Conservation (phyloP, 2,329 filamentous ascomycete genomes). For the Fulvia fulva region DNA sequence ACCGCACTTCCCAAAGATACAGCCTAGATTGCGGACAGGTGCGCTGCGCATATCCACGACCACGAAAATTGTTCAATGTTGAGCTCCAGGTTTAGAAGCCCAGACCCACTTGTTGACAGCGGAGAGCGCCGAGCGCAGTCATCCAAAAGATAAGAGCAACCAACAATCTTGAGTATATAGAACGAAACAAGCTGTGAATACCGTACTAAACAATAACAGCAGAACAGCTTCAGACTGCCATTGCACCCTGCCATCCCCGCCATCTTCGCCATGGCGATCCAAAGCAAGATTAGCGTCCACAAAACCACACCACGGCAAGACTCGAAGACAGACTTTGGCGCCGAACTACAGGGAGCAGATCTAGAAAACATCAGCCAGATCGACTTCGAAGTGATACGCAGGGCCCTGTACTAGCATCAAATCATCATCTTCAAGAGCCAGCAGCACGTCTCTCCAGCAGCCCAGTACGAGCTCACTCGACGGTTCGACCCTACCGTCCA, state of each 20-base stretch:
- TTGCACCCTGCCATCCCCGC: not conserved
- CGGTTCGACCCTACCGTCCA: slow-evolving; percentile 65
- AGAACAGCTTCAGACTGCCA: not conserved
- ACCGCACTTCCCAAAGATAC: not conserved
- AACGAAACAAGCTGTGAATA: not conserved
- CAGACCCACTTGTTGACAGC: not conserved
- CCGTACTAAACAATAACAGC: not conserved
- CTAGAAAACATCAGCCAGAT: slow-evolving; percentile 45
- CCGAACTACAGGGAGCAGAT: slow-evolving; percentile 28
- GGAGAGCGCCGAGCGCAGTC: not conserved
- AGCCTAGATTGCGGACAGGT: not conserved
- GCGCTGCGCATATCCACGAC: not conserved
- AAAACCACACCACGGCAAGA: slow-evolving; percentile 18
- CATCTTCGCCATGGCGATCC: slow-evolving; percentile 21
- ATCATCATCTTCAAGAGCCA: slow-evolving; percentile 70
- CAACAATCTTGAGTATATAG: not conserved
- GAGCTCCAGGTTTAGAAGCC: not conserved
- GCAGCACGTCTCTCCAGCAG: slow-evolving; percentile 58
- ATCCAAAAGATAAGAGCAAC: not conserved
- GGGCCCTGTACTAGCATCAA: slow-evolving; percentile 64
- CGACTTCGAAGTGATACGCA: slow-evolving; percentile 61
- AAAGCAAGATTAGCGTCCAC: slow-evolving; percentile 28
- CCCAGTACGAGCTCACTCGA: slow-evolving; percentile 70
- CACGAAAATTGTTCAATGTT: not conserved
- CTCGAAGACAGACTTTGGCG: slow-evolving; percentile 26